phyloP scores from a whole-genome alignment of 129 eudicot genomes.

The Saposhnikovia divaricata region DNA sequence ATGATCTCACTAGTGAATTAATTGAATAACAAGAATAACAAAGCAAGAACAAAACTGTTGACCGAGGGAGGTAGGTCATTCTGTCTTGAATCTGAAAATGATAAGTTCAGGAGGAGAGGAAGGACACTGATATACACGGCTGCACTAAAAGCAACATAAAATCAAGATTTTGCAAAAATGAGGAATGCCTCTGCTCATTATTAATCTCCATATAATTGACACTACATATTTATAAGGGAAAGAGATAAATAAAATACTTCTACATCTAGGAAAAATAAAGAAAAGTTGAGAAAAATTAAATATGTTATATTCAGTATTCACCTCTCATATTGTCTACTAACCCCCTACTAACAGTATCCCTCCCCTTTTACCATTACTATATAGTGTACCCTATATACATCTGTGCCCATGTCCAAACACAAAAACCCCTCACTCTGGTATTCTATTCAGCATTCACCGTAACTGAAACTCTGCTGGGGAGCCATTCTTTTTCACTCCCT shows the following conservation, averaged over 20 bases:
- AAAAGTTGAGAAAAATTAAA: slow-evolving; percentile 16
- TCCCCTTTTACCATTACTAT: neutral
- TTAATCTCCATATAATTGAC: slow-evolving; percentile 12
- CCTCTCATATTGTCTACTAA: slow-evolving; percentile 5
- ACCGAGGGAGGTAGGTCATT: neutral
- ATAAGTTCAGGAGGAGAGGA: too few relatives aligned
- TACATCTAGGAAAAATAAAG: neutral
- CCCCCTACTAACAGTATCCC: neutral
- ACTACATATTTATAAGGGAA: neutral
- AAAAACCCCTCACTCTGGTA: neutral
- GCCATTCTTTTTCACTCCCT: slow-evolving; percentile 46
- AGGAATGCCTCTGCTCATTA: slow-evolving; percentile 24
- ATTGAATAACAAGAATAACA: neutral
- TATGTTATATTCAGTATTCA: slow-evolving; percentile 22
- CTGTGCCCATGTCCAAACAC: slow-evolving; percentile 10
- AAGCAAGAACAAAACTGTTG: neutral
- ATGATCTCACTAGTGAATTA: neutral
- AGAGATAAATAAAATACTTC: slow-evolving; percentile 1
- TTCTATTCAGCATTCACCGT: slow-evolving; percentile 37
- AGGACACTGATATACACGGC: too few relatives aligned
- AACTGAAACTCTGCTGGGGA: slow-evolving; percentile 61
- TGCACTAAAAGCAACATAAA: neutral
- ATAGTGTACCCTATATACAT: slow-evolving; percentile 30
- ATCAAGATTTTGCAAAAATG: neutral
- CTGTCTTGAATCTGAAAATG: neutral